These are phyloP conservation scores for Cupressus sempervirens DNA, from an alignment of 75 land plant species.

Conservation along the genomic window DNA sequence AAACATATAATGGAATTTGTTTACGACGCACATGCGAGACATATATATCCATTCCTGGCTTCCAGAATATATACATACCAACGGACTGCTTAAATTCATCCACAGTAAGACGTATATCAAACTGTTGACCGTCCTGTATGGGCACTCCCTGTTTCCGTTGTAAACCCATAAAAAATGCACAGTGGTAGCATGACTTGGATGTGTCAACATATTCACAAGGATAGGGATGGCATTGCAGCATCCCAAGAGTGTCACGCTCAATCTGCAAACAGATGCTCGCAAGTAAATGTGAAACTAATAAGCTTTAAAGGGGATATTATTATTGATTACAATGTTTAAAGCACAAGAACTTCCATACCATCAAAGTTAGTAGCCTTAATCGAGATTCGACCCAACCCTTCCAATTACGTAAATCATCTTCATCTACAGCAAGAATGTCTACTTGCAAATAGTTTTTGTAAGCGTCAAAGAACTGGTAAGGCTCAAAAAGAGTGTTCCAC, in stretches of 20 bases:
- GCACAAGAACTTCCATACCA: constrained; percentile 37
- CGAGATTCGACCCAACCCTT: constrained; percentile 99
- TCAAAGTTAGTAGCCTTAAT: constrained; percentile 77
- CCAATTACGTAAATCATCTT: constrained; percentile 81
- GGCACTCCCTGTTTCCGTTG: constrained; percentile 67
- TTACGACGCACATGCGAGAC: constrained; percentile 93
- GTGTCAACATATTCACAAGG: constrained; percentile 75
- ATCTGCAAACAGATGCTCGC: constrained; percentile 40
- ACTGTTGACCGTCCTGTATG: constrained; percentile 72
- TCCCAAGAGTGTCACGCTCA: constrained; percentile 83
- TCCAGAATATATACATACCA: constrained; percentile 71
- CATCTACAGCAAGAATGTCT: constrained; percentile 79
- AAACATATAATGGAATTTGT: constrained; percentile 87
- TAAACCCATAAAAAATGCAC: constrained; percentile 96
- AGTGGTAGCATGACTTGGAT: constrained; percentile 55
- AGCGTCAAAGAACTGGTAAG: constrained; percentile 61
- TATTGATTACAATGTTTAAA: background rate
- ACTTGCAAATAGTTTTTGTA: constrained; percentile 92
- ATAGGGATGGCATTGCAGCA: constrained; percentile 94
- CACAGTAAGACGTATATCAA: constrained; percentile 85
- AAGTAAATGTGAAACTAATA: background rate
- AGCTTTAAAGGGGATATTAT: background rate
- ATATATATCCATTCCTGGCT: constrained; percentile 87
- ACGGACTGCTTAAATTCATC: constrained; percentile 82
- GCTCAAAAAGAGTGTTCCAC: constrained; percentile 74